Evolutionary conservation across 805 yeast species (phyloP), one percentile per base, ranked within the genome.

Genomic region (Komagataella mondaviorum): DNA sequence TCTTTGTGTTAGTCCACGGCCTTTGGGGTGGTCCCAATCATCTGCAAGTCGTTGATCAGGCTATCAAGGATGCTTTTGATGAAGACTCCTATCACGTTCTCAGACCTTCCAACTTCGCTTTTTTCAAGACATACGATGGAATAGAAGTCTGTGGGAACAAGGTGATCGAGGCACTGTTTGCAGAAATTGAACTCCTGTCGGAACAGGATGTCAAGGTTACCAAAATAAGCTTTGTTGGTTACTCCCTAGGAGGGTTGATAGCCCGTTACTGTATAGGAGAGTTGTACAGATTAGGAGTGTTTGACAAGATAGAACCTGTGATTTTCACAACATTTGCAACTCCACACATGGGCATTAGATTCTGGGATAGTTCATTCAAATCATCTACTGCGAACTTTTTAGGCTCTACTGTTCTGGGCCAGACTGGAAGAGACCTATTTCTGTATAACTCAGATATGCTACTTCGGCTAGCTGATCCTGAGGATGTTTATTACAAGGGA

Each of bases 201-300:
- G 67, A 68, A 8, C 52, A 65, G 48, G 59, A 59, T 51, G 57
- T 65, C 49, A 52, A 60, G 22, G 75, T 75, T 14, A 63, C 62
- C 10, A 76, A 80, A 57, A 76, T 91, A 49, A 85, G 95, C 54
- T 71, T 91, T 46, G 73, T 87, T 2, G 96, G 98, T 0, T 91
- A 90, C 63, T 87, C 96, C 0, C 68, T 91, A 53, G 97, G 98
- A 20, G 98, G 98, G 0, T 66, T 90, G 43, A 79, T 91, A 36
- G 73, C 89, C 0, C 71, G 97, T 49, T 89, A 87, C 63, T 82
- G 88, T 23, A 72, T 89, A 48, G 59, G 76, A 63, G 64, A 82
- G 71, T 55, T 75, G 69, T 57, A 72, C 68, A 54, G 71, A 65
- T 39, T 65, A 59, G 75, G 72, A 1, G 77, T 73, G 61, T 87